A percentile compares a stretch with the other conserved stretches of the same genome.
Conservation (phyloP, 2,329 filamentous ascomycete genomes). For the Alternaria conjuncta region DNA sequence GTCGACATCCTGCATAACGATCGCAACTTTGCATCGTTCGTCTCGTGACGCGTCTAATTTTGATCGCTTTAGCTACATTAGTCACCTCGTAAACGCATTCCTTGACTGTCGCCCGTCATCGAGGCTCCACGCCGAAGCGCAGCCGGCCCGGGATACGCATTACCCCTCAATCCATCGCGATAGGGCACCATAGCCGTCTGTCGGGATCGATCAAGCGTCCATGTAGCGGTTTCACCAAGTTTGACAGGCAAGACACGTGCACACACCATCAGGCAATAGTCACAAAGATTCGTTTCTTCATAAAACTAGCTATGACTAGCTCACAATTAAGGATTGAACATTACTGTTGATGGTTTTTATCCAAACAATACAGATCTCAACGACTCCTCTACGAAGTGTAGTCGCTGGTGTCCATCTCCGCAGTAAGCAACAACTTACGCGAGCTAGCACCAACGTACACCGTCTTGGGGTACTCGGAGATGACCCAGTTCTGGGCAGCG, state of each 20-base stretch:
- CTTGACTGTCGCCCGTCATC: slow-evolving; percentile 9
- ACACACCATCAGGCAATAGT: not conserved
- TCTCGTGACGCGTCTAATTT: not conserved
- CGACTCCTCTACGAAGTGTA: slow-evolving; percentile 9
- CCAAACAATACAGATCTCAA: not conserved
- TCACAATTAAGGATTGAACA: slow-evolving; percentile 8
- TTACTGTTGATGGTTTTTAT: not conserved
- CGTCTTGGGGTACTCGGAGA: slow-evolving; percentile 63
- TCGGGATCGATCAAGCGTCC: not conserved
- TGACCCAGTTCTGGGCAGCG: slow-evolving; percentile 81
- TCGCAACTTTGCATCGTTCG: not conserved
- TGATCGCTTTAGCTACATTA: not conserved
- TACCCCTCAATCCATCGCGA: not conserved
- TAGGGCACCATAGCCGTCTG: not conserved
- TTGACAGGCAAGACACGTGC: not conserved
- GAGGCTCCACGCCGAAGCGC: not conserved
- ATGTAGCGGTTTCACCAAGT: not conserved
- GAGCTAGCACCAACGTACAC: slow-evolving; percentile 67
- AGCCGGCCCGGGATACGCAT: not conserved
- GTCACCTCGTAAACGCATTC: not conserved
- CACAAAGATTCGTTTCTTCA: not conserved
- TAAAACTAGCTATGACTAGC: not conserved
- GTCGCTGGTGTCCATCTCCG: slow-evolving; percentile 31
- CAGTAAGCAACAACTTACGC: slow-evolving; percentile 61
- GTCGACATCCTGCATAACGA: not conserved